Conservation (phyloP, 805 yeast species). For the Wickerhamiella nectarea region DNA sequence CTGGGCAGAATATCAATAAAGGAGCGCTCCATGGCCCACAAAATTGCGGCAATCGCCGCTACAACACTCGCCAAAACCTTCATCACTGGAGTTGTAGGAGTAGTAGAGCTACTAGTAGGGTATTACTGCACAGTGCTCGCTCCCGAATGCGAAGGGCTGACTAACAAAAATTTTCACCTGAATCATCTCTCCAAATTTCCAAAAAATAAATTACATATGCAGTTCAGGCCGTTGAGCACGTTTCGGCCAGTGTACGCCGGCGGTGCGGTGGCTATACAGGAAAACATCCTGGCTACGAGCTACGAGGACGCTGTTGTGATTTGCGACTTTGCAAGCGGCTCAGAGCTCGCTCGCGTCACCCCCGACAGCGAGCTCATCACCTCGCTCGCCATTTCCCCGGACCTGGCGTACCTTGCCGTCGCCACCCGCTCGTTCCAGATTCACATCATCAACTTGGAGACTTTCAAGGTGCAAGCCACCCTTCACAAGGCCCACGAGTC, state of each 20-base stretch:
- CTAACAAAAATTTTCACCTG: conserved; percentile 1
- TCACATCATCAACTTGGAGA: conserved; percentile 37
- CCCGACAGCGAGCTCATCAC: conserved; percentile 82
- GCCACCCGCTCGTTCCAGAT: conserved; percentile 77
- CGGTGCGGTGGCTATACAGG: conserved; percentile 61
- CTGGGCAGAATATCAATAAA: conserved; percentile 39
- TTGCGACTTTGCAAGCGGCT: conserved; percentile 47
- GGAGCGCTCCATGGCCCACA: conserved; percentile 17
- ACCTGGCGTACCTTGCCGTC: conserved; percentile 53
- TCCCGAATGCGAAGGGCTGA: not conserved
- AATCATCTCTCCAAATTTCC: not conserved
- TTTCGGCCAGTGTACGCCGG: conserved; percentile 80
- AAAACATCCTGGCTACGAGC: conserved; percentile 59
- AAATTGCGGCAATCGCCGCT: conserved; percentile 14
- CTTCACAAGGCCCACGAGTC: conserved; percentile 38
- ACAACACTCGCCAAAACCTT: conserved; percentile 12
- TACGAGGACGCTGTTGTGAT: conserved; percentile 63
- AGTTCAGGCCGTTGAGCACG: conserved; percentile 16
- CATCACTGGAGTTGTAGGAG: conserved; percentile 11
- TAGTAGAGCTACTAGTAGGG: too few species aligned
- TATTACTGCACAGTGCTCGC: too few species aligned
- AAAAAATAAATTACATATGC: conserved; percentile 11
- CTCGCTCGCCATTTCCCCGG: conserved; percentile 60
- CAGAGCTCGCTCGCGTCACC: conserved; percentile 44
- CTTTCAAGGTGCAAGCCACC: conserved; percentile 9